Percentiles rank a stretch among this genome's conserved stretches.
Evolutionary conservation across 192 early-diverging fungal species (phyloP).

Genomic region (Coemansia sp.): DNA sequence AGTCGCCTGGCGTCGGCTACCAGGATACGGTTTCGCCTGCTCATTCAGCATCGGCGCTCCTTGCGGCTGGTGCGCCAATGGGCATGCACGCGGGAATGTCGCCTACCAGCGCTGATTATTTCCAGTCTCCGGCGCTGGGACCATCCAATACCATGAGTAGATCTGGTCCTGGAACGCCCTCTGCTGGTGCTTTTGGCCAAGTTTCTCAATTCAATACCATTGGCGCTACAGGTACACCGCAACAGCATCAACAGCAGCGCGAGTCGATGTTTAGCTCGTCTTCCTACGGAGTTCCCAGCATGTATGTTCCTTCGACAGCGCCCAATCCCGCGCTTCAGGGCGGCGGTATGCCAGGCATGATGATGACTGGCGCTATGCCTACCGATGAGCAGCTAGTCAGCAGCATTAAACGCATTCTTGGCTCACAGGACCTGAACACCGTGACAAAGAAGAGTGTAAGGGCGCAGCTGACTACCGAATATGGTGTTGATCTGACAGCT

Average conservation of each 20-base stretch:
- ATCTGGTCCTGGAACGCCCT: background rate
- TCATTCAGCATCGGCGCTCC: background rate
- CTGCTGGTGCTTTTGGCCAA: background rate
- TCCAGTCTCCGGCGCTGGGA: constrained; percentile 12
- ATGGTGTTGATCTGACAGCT: constrained; percentile 66
- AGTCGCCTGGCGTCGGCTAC: constrained; percentile 20
- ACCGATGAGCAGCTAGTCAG: constrained; percentile 69
- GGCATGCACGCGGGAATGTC: constrained; percentile 6
- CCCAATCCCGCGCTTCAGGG: constrained; percentile 15
- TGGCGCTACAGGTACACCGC: background rate
- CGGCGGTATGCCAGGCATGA: constrained; percentile 44
- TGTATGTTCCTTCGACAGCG: constrained; percentile 17
- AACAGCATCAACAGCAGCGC: constrained; percentile 29
- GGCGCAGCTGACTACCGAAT: constrained; percentile 59
- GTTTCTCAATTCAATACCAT: constrained; percentile 6
- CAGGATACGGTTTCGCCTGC: constrained; percentile 9
- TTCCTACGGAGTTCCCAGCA: constrained; percentile 18
- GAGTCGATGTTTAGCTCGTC: constrained; percentile 30
- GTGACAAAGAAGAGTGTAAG: constrained; percentile 79
- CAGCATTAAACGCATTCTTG: constrained; percentile 68
- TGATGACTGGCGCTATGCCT: constrained; percentile 48
- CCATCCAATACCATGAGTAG: background rate
- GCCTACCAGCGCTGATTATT: constrained; percentile 12
- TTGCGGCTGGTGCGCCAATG: constrained; percentile 2
- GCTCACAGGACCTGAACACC: constrained; percentile 65